phyloP scores from a whole-genome alignment of 441 rosid genomes.

The Erodium texanum region DNA sequence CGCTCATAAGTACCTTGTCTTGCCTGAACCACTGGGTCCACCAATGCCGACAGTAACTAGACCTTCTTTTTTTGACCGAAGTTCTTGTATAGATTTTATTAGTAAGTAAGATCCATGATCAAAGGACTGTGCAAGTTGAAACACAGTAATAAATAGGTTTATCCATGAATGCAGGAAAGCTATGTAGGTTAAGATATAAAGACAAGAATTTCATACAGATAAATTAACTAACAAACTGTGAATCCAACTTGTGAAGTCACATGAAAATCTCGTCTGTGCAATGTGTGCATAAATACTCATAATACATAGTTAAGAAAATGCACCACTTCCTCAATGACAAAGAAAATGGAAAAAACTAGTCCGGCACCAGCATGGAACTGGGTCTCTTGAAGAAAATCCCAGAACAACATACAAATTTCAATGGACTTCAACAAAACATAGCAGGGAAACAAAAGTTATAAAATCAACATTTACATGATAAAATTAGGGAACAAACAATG shows the following conservation, averaged over 20 bases:
- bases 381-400: neutral
- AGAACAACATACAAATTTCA: conserved; percentile 1
- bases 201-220: no score
- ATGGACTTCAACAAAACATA: neutral
- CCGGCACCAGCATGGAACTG: neutral
- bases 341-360: neutral
- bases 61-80: conserved; percentile 82
- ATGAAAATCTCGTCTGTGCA: neutral
- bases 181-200: no score
- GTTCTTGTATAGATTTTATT: conserved; percentile 91
- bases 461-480: neutral
- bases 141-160: conserved; percentile 14
- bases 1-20: neutral
- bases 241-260: neutral
- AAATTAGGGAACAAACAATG: neutral
- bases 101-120: conserved; percentile 81
- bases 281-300: neutral
- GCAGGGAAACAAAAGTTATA: neutral
- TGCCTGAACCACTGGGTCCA: conserved; percentile 69
- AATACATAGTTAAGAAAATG: neutral
- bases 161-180: neutral
- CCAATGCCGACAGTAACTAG: conserved; percentile 85
- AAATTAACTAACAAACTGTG: neutral
- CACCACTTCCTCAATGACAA: neutral
- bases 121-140: conserved; percentile 54